Base-by-base conservation (phyloP, 2,329 filamentous ascomycete species). In the Anthostomella pinea region DNA sequence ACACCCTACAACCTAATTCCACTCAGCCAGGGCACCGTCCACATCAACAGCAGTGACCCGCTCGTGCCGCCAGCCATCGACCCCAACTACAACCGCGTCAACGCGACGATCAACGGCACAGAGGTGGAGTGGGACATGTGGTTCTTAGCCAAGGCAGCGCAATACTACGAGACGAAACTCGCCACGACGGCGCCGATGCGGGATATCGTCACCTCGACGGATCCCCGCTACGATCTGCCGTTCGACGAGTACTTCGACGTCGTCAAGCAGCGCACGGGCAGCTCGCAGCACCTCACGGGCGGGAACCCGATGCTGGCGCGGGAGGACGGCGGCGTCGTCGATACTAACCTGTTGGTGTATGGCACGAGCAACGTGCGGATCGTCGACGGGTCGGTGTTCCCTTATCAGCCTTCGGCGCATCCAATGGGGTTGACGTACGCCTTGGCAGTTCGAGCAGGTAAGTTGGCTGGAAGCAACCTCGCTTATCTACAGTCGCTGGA, bases 271-370 rank as follows among this genome's bases (percentile, higher is more conserved):
- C 32, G 35, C 26, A 36, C 35, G n/a, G 35, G 36, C 9, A 34
- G 32, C 22, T 43, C 40, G 14, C 21, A 39, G 21, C 29, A 43
- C n/a, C 20, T 36, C 2, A 39, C 36, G 8, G 28, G 40, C 13
- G 40, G 40, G 2, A 39, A 33, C 29, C 33, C 25, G n/a, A 72
- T 72, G 69, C 54, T 70, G 36, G 63, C 66, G 6, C 54, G 42
- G 18, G 54, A 58, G 34, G 50, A 57, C 38, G 61, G 62, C 17
- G 60, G 62, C 15, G 62, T 65, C 13, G 60, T 66, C 9, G 51
- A 60, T 41, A 43, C 52, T n/a, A 50, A 49, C 10, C 51, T 65
- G 32, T 40, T 44, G 31, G 64, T 66, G 11, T 59, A 62, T 37
- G 60, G 60, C 11, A 52, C 59, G 16, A 35, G 43, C 9, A 51